These are phyloP conservation scores for Phytophthora sp. DNA, from an alignment of 352 stramenopile genomes.

Conservation along the genomic window DNA sequence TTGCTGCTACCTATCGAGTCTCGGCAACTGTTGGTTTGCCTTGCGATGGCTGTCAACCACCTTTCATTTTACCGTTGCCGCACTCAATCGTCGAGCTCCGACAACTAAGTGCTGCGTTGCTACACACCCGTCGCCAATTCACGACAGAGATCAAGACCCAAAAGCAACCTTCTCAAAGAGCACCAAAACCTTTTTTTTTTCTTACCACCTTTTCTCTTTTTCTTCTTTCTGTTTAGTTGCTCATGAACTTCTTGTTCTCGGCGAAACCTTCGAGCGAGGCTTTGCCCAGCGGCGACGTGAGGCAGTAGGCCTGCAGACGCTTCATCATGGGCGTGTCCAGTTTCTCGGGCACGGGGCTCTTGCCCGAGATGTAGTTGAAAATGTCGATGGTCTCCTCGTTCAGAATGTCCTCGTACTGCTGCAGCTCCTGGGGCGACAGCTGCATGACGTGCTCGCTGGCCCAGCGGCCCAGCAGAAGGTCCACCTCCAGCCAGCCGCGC, in stretches of 20 bases:
- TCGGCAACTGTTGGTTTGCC: slow-evolving; percentile 50
- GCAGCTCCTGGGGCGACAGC: slow-evolving; percentile 81
- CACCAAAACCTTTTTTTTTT: no score
- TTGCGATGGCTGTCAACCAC: slow-evolving; percentile 53
- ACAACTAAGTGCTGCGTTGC: neutral
- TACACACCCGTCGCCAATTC: no score
- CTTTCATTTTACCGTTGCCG: slow-evolving; percentile 62
- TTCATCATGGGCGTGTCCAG: slow-evolving; percentile 92
- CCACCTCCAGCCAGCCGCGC: slow-evolving; percentile 95
- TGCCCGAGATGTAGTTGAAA: slow-evolving; percentile 96
- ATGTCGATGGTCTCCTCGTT: slow-evolving; percentile 99
- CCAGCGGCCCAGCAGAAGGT: slow-evolving; percentile 95
- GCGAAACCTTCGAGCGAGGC: slow-evolving; percentile 77
- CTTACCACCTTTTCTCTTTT: no score
- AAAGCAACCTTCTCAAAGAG: no score
- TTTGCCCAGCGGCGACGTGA: slow-evolving; percentile 90
- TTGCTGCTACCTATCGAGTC: slow-evolving; percentile 59
- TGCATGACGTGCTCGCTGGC: slow-evolving; percentile 91
- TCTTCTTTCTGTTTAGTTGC: slow-evolving; percentile 56
- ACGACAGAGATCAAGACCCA: slow-evolving; percentile 10
- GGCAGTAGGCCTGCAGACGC: slow-evolving; percentile 91
- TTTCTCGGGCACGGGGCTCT: slow-evolving; percentile 79
- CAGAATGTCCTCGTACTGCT: slow-evolving; percentile 96
- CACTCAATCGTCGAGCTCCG: no score
- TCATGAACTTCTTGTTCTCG: slow-evolving; percentile 87